Evolutionary conservation across 208 protist species (phyloP), one percentile per base, ranked within the genome.

Genomic region (Jaenimonas drosophilae): DNA sequence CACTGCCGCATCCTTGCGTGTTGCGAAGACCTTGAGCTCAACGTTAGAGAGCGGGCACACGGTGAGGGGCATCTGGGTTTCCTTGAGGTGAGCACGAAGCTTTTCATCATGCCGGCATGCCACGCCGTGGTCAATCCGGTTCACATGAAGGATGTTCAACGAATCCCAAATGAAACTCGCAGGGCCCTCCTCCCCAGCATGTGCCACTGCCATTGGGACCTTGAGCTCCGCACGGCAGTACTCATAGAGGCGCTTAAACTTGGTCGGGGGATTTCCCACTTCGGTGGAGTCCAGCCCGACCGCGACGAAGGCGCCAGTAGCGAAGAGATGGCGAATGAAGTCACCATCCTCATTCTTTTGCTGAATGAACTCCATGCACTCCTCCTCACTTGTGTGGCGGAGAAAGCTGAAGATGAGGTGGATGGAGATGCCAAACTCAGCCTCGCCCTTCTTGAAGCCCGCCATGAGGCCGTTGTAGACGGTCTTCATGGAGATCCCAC

Each of bases 11-110:
- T 56, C 23, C 31, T 37, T 51, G 7, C 49, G 49, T 28, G 26
- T 26, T 14, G 49, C 24, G 38, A 79, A 67, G 5, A 81, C 72
- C 21, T 55, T 38, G 30, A 81, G 54, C 4, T 59, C 46, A n/a
- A 73, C 55, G 33, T 81, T 81, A 2, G 67, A 76, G 3, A 56
- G 63, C 19, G 72, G 72, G 64, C 72, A 81, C 32, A 76, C 68
- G 9, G 72, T 81, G 20, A 81, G 54, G 9, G 56, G 63, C 12
- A 73, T 41, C 3, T 55, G 32, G 4, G 39, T 25, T 12, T 49
- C 42, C 16, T 43, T 50, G 20, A 79, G 49, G 9, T 48, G 20
- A 28, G 19, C 32, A 32, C 47, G 55, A 25, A 79, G 58, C 4
- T 38, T 54, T 7, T 7, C 17, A 39, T 79, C 71, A 0, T 54